These are phyloP conservation scores for Sugiyamaella marilandica DNA, from an alignment of 805 yeast genomes.

Conservation along the genomic window DNA sequence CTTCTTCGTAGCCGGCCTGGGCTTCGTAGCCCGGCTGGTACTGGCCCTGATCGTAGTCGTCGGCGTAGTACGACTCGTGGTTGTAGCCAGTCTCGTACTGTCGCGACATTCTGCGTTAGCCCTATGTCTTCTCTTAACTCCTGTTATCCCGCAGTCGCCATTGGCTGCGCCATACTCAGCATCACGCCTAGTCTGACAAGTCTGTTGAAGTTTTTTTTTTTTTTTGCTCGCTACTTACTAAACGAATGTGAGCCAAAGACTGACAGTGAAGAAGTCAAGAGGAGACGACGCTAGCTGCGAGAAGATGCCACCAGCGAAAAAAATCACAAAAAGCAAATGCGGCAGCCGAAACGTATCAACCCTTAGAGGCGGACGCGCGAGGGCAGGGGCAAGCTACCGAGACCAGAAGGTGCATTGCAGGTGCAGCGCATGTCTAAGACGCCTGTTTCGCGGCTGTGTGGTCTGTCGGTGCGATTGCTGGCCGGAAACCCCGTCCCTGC, in stretches of 20 bases:
- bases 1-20: constrained; percentile 10
- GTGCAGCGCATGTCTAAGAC: background rate
- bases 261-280: background rate
- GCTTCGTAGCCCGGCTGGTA: constrained; percentile 21
- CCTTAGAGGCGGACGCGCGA: background rate
- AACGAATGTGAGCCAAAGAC: background rate
- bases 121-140: too few species aligned
- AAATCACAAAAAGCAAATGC: constrained; percentile 1
- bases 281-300: background rate
- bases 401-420: constrained; percentile 1
- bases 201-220: too few species aligned
- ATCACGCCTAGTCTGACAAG: too few species aligned
- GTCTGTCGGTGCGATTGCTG: too few species aligned
- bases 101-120: constrained; percentile 18
- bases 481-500: too few species aligned
- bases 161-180: too few species aligned
- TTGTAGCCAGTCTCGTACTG: constrained; percentile 4
- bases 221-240: constrained; percentile 6
- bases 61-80: constrained; percentile 25
- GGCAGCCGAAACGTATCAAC: background rate
- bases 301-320: background rate
- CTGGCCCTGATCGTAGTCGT: constrained; percentile 19
- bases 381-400: background rate
- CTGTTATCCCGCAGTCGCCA: too few species aligned
- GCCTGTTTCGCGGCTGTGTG: background rate